Evolutionary conservation across 2,329 filamentous ascomycete species (phyloP), one percentile per base, ranked within the genome.

Genomic region (Fusarium sp.): DNA sequence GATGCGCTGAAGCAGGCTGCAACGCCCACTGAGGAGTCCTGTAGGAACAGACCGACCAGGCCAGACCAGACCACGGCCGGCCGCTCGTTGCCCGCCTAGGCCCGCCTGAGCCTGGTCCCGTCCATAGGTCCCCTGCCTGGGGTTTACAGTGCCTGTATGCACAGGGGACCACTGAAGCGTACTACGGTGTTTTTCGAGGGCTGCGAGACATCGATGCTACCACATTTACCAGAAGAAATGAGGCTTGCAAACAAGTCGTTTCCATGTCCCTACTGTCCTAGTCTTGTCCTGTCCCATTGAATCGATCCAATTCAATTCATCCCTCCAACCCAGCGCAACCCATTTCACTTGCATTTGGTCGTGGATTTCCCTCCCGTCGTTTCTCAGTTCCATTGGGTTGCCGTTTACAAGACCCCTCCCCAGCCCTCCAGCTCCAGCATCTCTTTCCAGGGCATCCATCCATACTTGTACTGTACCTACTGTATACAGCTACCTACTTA

Each of bases 151-250:
- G 36, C 50, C 40, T 64, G 51, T 58, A 55, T 44, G 56, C 47
- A 60, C 66, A 55, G 42, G 57, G 57, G 47, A 51, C 38, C 47
- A 67, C 61, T 62, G 46, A 47, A 62, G 55, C 36, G 47, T 52
- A 33, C 46, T 34, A 42, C 42, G 46, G 57, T 58, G 47, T 26
- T 46, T 50, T 44, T 46, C 40, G 36, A 68, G 44, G 54, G 54
- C 49, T 47, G 40, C 42, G 50, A 69, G 59, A 69, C 60, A 61
- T 61, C 34, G 42, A 47, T 31, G 22, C 42, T 69, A 61, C 60
- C 36, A 45, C 28, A 17, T 24, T 39, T 52, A 22, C 38, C 26
- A 43, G 36, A 28, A 43, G 39, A 55, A 36, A 49, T 42, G 52
- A 51, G 47, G 56, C 49, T 47, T 62, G 56, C 21, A 50, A 42